phyloP scores from a whole-genome alignment of 768 basidiomycete species.

The Lactarius deliciosus region DNA sequence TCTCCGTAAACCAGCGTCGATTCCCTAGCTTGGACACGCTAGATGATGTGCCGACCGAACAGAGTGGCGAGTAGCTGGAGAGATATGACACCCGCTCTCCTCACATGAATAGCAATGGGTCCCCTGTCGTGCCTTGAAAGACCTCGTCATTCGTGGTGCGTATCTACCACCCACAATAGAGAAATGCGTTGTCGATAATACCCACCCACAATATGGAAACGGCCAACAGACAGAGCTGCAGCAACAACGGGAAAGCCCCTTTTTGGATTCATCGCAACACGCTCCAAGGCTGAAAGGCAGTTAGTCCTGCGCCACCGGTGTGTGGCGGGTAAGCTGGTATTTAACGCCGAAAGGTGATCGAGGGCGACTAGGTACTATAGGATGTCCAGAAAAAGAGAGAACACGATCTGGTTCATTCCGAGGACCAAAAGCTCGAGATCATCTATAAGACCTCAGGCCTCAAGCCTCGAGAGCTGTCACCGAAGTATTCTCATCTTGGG shows the following conservation, averaged over 20 bases:
- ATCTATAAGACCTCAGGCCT: too few species aligned
- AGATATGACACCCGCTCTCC: background rate
- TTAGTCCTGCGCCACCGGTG: too few species aligned
- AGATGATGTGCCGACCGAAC: slow-evolving; percentile 1
- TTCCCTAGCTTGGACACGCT: background rate
- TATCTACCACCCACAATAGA: too few species aligned
- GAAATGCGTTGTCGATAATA: too few species aligned
- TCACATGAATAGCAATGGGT: too few species aligned
- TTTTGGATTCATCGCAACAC: too few species aligned
- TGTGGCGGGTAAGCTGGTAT: too few species aligned
- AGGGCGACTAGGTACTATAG: background rate
- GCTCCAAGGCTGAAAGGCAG: too few species aligned
- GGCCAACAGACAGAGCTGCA: background rate
- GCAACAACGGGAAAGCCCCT: background rate
- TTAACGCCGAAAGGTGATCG: too few species aligned
- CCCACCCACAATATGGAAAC: too few species aligned
- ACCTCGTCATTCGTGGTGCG: too few species aligned
- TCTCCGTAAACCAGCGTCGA: background rate
- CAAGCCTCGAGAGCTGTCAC: background rate
- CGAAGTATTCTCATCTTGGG: background rate
- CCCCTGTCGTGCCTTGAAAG: too few species aligned
- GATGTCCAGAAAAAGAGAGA: background rate
- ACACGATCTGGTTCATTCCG: slow-evolving; percentile 7
- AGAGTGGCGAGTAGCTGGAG: background rate
- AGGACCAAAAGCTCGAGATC: background rate